Evolutionary conservation across 2,329 filamentous ascomycete genomes (phyloP).

Genomic region (Cordyceps tenuipes): DNA sequence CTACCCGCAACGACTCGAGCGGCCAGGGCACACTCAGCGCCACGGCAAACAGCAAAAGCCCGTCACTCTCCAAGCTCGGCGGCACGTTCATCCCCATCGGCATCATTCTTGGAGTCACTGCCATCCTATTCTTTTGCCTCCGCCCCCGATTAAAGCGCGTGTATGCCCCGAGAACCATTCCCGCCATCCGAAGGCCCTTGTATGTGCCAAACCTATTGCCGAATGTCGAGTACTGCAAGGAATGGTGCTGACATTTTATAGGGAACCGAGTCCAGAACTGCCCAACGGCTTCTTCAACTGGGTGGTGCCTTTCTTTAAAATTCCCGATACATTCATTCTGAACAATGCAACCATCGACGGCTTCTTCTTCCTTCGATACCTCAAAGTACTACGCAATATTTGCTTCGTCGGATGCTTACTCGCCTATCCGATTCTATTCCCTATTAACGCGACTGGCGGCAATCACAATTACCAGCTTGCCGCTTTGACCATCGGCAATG

Average conservation of each 20-base stretch:
- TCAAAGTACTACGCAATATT: constrained; percentile 63
- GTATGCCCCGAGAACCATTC: constrained; percentile 45
- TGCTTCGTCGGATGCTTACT: constrained; percentile 77
- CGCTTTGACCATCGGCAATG: constrained; percentile 69
- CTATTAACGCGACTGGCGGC: constrained; percentile 78
- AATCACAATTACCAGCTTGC: constrained; percentile 59
- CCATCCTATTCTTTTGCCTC: constrained; percentile 40
- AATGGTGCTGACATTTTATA: constrained; percentile 18
- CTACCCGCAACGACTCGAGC: constrained; percentile 25
- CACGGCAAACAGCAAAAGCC: constrained; percentile 23
- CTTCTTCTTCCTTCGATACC: constrained; percentile 76
- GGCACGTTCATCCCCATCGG: constrained; percentile 47
- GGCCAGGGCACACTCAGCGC: constrained; percentile 28
- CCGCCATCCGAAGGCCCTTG: constrained; percentile 38
- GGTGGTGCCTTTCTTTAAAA: constrained; percentile 57
- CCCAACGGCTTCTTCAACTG: constrained; percentile 58
- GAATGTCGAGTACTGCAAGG: background rate
- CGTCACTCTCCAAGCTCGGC: constrained; percentile 30
- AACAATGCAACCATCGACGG: constrained; percentile 89
- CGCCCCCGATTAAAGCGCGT: constrained; percentile 42
- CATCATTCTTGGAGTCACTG: constrained; percentile 41
- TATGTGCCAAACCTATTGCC: constrained; percentile 17
- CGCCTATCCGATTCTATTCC: constrained; percentile 80
- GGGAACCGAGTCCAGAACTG: constrained; percentile 50
- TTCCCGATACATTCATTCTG: constrained; percentile 69